These are phyloP conservation scores for Phytophthora quininea DNA, from an alignment of 352 stramenopile species.

Conservation along the genomic window DNA sequence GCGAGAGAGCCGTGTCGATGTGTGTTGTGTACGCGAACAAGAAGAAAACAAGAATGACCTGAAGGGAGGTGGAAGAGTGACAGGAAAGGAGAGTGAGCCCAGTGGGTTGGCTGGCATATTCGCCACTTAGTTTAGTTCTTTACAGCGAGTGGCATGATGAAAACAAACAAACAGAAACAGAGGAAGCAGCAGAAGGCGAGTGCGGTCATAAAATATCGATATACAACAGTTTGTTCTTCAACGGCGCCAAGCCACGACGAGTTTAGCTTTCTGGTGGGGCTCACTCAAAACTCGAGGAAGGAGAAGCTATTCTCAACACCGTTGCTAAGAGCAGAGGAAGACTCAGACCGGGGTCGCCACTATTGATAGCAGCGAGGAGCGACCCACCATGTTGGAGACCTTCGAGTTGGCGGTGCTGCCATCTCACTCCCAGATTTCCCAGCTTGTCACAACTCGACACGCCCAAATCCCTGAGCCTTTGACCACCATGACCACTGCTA, in stretches of 20 bases:
- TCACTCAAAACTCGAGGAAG: not conserved
- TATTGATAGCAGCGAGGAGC: constrained; percentile 30
- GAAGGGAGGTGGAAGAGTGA: constrained; percentile 8
- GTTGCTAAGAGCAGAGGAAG: not conserved
- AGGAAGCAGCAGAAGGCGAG: constrained; percentile 12
- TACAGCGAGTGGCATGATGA: constrained; percentile 26
- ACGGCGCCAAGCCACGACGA: not conserved
- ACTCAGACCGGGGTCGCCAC: not conserved
- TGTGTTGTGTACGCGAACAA: constrained; percentile 48
- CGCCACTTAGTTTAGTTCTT: constrained; percentile 43
- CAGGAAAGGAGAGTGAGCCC: too few relatives aligned
- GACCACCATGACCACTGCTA: constrained; percentile 25
- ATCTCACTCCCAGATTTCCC: constrained; percentile 39
- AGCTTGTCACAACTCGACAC: constrained; percentile 18
- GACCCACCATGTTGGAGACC: constrained; percentile 22
- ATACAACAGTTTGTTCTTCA: constrained; percentile 15
- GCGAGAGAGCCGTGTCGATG: constrained; percentile 46
- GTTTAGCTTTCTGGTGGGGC: not conserved
- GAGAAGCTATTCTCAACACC: not conserved
- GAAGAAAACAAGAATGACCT: constrained; percentile 29
- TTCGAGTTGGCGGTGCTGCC: constrained; percentile 4
- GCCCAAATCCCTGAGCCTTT: constrained; percentile 12
- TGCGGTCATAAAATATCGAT: constrained; percentile 20
- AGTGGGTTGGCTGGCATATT: constrained; percentile 9
- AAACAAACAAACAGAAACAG: constrained; percentile 39